Base-by-base conservation (phyloP, 805 yeast species). In the Saccharomycopsis sp. region DNA sequence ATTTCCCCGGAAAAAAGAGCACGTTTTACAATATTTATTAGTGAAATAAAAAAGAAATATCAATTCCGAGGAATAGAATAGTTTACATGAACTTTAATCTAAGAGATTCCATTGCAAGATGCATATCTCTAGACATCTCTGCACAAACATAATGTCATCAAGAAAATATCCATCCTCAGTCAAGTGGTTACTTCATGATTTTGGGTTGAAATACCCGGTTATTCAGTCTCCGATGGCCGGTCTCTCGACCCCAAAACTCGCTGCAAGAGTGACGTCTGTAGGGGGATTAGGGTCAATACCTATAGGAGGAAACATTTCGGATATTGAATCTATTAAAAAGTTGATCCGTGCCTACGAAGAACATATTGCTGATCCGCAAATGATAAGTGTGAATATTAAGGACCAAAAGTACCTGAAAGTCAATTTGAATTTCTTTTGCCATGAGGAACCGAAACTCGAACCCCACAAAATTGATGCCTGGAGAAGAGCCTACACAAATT, bases 211-310 rank as follows among this genome's bases (percentile, higher is more conserved):
- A 51, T 66, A 66, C 56, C 84, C 82, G 2, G 69, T 82, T 2
- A 68, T 82, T 41, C 85, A 80, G 64, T 75, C 86, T 0, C 86
- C 86, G 20, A 82, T 82, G 86, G 85, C 86, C 0, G 85, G 85
- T 0, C 74, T 80, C 1, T 71, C 79, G 14, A 78, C 81, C 0
- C 69, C 74, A 1, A 66, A 68, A 34, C 63, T 81, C 58, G 83
- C 83, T 0, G 72, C 77, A 0, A 71, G 70, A 1, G 75, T 78
- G 0, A 66, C 75, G 2, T 67, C 68, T 8, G 62, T 64, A 5
- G 86, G 86, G 0, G 83, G 78, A 1, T 55, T 82, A n/a, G 86
- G 84, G 0, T 77, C 84, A 0, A 59, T 82, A 2, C 69, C 74
- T 2, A 51, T 70, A 3, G 61, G 67, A 1, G 70, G 75, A 58